phyloP scores from a whole-genome alignment of 371 early-diverging fungal species.

The Chytridiales sp. region DNA sequence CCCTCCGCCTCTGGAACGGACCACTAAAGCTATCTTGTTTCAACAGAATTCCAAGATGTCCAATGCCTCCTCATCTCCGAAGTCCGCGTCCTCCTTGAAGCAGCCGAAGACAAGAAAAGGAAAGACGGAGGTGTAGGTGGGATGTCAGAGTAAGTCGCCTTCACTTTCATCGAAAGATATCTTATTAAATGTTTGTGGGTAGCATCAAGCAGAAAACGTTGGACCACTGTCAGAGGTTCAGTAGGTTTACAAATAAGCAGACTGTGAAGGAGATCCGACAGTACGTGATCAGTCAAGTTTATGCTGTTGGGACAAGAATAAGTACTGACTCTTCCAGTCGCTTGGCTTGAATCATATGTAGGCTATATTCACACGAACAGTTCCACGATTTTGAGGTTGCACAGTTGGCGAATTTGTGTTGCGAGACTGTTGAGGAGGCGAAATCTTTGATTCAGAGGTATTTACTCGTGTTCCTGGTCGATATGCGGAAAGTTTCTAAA shows the following conservation, averaged over 20 bases:
- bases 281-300: slow-evolving; percentile 45
- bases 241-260: slow-evolving; percentile 79
- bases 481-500: not conserved
- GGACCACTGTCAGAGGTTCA: slow-evolving; percentile 78
- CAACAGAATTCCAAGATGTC: slow-evolving; percentile 76
- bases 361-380: slow-evolving; percentile 57
- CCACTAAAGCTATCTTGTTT: too few relatives aligned
- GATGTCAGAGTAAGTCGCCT: slow-evolving; percentile 28
- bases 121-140: slow-evolving; percentile 43
- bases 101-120: slow-evolving; percentile 50
- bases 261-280: slow-evolving; percentile 82
- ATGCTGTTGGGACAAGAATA: too few relatives aligned
- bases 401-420: slow-evolving; percentile 85
- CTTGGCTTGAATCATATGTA: slow-evolving; percentile 16
- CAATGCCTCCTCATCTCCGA: slow-evolving; percentile 87
- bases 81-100: slow-evolving; percentile 77
- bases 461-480: not conserved
- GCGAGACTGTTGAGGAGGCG: slow-evolving; percentile 85
- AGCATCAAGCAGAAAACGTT: slow-evolving; percentile 76
- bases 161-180: not conserved
- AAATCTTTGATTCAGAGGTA: slow-evolving; percentile 80
- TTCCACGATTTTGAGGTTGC: slow-evolving; percentile 81
- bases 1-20: too few relatives aligned
- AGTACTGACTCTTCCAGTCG: too few relatives aligned
- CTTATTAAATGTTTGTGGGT: not conserved